phyloP scores from a whole-genome alignment of 805 yeast species.

The Lipomyces spencermartinsiae region DNA sequence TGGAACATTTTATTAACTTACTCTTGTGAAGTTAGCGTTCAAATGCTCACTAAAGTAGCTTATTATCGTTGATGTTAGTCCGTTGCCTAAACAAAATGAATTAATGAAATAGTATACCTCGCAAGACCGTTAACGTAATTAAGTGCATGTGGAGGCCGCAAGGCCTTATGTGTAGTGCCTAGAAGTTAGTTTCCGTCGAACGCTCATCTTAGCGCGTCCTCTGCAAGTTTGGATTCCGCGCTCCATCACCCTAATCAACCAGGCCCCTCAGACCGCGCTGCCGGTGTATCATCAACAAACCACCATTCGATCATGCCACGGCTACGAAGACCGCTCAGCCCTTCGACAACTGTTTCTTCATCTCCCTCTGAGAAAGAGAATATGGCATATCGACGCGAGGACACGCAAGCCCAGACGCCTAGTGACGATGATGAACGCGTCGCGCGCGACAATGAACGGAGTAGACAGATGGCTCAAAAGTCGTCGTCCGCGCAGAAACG shows the following conservation, averaged over 20 bases:
- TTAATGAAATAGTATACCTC: too few relatives aligned
- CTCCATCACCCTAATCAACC: neutral
- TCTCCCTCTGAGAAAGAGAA: conserved; percentile 4
- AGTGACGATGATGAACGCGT: conserved; percentile 15
- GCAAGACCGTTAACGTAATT: too few relatives aligned
- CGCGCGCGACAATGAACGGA: neutral
- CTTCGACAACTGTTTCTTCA: neutral
- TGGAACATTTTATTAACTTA: too few relatives aligned
- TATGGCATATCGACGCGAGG: neutral
- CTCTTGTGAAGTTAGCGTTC: too few relatives aligned
- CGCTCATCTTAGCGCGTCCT: neutral
- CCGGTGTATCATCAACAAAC: neutral
- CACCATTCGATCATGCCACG: conserved; percentile 8
- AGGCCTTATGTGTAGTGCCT: neutral
- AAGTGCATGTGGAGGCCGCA: neutral
- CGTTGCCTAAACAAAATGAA: too few relatives aligned
- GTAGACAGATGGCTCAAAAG: neutral
- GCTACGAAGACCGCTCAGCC: conserved; percentile 3
- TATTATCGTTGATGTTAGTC: too few relatives aligned
- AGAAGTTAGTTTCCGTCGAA: neutral
- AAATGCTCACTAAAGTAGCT: too few relatives aligned
- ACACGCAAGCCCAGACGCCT: conserved; percentile 3
- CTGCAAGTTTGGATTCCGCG: neutral
- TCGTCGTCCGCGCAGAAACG: conserved; percentile 8
- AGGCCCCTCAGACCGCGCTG: neutral